phyloP scores from a whole-genome alignment of 2,329 filamentous ascomycete species.

The Coniella lustricola region DNA sequence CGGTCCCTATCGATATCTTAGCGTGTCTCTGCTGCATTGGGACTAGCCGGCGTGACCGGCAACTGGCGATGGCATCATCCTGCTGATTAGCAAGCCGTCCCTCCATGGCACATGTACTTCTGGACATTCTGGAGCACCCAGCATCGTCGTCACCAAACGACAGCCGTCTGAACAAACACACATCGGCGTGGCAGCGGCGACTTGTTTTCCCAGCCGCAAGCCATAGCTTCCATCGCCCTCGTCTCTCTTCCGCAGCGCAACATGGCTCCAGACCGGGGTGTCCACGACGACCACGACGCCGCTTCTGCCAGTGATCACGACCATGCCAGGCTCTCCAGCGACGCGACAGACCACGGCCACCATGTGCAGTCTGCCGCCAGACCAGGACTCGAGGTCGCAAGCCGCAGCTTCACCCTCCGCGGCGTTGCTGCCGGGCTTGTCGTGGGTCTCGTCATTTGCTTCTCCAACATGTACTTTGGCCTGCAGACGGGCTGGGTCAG shows the following conservation, averaged over 20 bases:
- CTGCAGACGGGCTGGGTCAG: conserved; percentile 58
- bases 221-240: no score
- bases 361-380: neutral
- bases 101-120: no score
- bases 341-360: neutral
- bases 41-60: neutral
- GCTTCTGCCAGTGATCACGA: no score
- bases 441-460: conserved; percentile 87
- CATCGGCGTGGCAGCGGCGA: no score
- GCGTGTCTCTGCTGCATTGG: neutral
- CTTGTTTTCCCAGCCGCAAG: no score
- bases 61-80: conserved; percentile 7
- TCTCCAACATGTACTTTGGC: conserved; percentile 99
- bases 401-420: conserved; percentile 75
- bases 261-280: conserved; percentile 15
- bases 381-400: conserved; percentile 27
- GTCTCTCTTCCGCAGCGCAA: no score
- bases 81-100: no score
- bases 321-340: no score
- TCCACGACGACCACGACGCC: neutral
- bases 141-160: no score
- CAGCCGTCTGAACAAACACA: no score
- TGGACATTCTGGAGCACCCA: no score
- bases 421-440: conserved; percentile 71
- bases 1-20: no score